Evolutionary conservation across 768 basidiomycete genomes (phyloP), one percentile per base, ranked within the genome.

Genomic region (Lyophyllum atratum): DNA sequence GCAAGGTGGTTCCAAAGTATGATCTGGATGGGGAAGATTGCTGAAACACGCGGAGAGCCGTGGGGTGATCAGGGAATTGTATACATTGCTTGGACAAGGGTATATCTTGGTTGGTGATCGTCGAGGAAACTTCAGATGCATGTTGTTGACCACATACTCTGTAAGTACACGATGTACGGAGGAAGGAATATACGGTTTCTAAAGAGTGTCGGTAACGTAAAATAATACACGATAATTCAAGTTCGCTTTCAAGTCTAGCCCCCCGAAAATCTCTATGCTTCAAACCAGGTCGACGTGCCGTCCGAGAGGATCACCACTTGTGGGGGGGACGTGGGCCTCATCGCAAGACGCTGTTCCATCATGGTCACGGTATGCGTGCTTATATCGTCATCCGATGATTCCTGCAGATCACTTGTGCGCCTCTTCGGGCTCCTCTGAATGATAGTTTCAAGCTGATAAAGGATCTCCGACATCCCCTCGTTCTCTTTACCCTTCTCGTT

Each of bases 401-500:
- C 46, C 10, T 37, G 44, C 7, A 44, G n/a, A 1, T 42, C 54
- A 11, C 54, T 45, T 17, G 52, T 25, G 10, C 4, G 21, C 19
- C 19, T 28, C 33, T 48, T 34, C 8, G 45, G 49, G 25, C 11
- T 57, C 40, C 31, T 29, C 21, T 53, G 37, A 10, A 63, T 44
- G 22, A 66, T 62, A 12, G 34, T 42, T 17, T 65, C 64, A 49
- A 68, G 45, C 58, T 67, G 62, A 52, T 57, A 29, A 46, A 71
- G 39, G 17, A 66, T 64, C 33, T 69, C 67, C 42, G 61, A 61
- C 51, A 67, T 62, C 24, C 64, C 65, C 9, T 67, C 66, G 46
- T 67, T 61, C 15, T 64, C 62, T 7, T 57, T 58, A 48, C 65
- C 66, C 50, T 57, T 54, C 53, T 49, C 40, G 26, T 49, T 52